Evolutionary conservation across 2,329 filamentous ascomycete genomes (phyloP), one percentile per base, ranked within the genome.

Genomic region (Stachybotrys chartarum): DNA sequence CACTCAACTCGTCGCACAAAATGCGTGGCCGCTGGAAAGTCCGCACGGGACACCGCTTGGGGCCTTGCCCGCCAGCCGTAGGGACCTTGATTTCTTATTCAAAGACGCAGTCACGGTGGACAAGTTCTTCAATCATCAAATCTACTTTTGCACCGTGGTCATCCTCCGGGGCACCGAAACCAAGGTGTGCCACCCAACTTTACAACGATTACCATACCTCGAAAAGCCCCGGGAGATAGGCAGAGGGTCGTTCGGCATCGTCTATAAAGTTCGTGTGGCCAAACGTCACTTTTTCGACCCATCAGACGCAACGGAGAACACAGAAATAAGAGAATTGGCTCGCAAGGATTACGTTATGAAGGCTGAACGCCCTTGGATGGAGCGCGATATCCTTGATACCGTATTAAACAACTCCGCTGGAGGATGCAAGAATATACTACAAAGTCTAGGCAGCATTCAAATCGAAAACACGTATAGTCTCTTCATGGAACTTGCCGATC

Each of bases 401-500:
- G 72, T 75, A 12, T 61, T 72, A 7, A 61, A 57, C 10, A 63
- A 64, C n/a, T 63, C 64, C 4, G 52, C 54, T 30, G 65, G 61
- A 12, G 63, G 57, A 24, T 68, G 67, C 35, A 61, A 67, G 6
- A 72, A 75, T 30, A 66, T 75, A 5, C 56, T 74, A 14, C 66
- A 70, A 48, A 71, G 67, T 42, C 65, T 66, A 7, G 71, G 71
- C 8, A 70, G 65, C 30, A 57, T 75, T 14, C 62, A 68, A 30
- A 65, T 68, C 16, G 68, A 63, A 6, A 57, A 55, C 6, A 70
- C 59, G 1, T 74, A 71, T 58, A 74, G 71, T 52, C 60, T 75
- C 4, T 74, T 75, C 55, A 74, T 75, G 66, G 68, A 69, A 1
- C 63, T 71, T 6, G 71, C 72, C 1, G 60, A 66, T 17, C 72